Base-by-base conservation (phyloP, 2,329 filamentous ascomycete genomes). In the Lasiodiplodia theobromae region DNA sequence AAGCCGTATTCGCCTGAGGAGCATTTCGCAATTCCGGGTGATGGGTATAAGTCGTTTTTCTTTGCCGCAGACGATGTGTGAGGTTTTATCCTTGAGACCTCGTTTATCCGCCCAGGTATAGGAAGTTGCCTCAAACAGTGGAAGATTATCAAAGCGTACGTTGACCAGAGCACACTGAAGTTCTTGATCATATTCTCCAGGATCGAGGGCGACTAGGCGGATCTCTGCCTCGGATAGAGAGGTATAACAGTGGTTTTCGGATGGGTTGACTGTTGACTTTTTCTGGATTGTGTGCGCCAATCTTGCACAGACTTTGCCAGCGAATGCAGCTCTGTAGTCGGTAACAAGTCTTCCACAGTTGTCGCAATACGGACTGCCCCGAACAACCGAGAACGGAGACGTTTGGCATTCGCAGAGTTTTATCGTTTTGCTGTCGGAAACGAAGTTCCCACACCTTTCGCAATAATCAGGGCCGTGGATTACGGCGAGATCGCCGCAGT, bases 31-130 rank as follows among this genome's bases (percentile, higher is more conserved):
- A 14, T 65, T 65, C 14, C 47, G 34, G 6, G 62, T 52, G 1
- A 65, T 23, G 2, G n/a, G 34, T 8, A 53, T 37, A 6, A 25
- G 4, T 14, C 21, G 47, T 11, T 44, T 47, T 5, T 10, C 2
- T 11, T n/a, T 12, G 6, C 62, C 28, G 21, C 62, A 65, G 18
- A 23, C 8, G 10, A 65, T 34, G 2, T 4, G 11, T 4, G 18
- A 53, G n/a, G 18, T 16, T 7, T n/a, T 8, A 2, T 4, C 28
- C n/a, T 47, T 8, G 37, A 21, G 7, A 11, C 44, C 60, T 8
- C 8, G 34, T 4, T 10, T 18, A 21, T 65, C 47, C 2, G 62
- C 62, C 62, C 62, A 65, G 8, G 62, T 65, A 28, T 65, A 65
- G 31, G 62, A 65, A 31, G 52, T 31, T 12, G 47, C 47, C 18